These are phyloP conservation scores for Albophoma yamanashiensis DNA, from an alignment of 2,329 filamentous ascomycete genomes.

Conservation along the genomic window DNA sequence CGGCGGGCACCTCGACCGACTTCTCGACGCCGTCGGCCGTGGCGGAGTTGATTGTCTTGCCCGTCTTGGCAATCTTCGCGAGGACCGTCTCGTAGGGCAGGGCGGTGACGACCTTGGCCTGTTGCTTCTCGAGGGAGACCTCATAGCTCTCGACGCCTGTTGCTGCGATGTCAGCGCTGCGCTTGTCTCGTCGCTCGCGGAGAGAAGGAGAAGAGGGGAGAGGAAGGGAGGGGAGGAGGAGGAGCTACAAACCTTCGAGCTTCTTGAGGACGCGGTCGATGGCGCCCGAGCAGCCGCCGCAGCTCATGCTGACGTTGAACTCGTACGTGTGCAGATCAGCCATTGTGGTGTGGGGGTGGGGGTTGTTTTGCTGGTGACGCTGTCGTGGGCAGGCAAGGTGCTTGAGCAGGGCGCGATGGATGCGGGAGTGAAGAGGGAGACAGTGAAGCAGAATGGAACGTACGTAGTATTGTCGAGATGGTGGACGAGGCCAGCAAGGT, in stretches of 20 bases:
- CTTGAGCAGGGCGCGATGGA: not conserved
- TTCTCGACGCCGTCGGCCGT: slow-evolving; percentile 55
- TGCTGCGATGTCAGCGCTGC: not conserved
- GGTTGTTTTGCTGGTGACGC: not conserved
- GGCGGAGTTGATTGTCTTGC: slow-evolving; percentile 77
- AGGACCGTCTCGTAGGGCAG: slow-evolving; percentile 74
- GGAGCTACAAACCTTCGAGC: slow-evolving; percentile 58
- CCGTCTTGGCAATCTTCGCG: slow-evolving; percentile 86
- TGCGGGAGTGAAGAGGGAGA: not conserved
- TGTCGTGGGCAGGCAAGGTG: not conserved
- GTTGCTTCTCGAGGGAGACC: slow-evolving; percentile 79
- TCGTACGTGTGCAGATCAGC: slow-evolving; percentile 79
- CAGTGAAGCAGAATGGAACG: not conserved
- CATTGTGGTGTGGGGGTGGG: slow-evolving; percentile 33
- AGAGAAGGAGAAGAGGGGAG: too few species aligned
- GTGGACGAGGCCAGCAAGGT: not conserved
- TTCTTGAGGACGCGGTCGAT: slow-evolving; percentile 87
- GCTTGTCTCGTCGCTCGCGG: not conserved
- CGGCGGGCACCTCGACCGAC: slow-evolving; percentile 35
- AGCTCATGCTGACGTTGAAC: slow-evolving; percentile 91
- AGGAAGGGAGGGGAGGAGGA: not conserved
- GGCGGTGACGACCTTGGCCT: slow-evolving; percentile 62
- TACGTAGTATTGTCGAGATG: not conserved
- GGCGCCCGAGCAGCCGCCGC: slow-evolving; percentile 91
- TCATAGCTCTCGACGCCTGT: slow-evolving; percentile 82